A percentile compares a stretch with the other conserved stretches of the same genome.
Evolutionary conservation across 352 stramenopile genomes (phyloP).

Genomic region (Globisporangium echinulatum): DNA sequence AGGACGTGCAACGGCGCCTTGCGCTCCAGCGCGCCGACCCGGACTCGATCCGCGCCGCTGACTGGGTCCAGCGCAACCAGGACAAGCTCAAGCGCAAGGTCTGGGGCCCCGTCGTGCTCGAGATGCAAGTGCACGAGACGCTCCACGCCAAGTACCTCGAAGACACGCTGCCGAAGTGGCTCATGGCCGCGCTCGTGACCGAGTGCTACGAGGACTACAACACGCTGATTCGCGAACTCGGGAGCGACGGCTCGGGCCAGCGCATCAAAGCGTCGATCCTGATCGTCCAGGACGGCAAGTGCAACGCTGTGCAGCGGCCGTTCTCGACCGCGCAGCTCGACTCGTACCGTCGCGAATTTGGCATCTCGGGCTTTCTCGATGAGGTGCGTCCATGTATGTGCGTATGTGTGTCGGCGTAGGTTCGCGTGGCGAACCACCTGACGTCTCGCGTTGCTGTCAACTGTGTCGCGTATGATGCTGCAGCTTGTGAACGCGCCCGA

Average conservation of each 20-base stretch:
- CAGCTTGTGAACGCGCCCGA: conserved; percentile 76
- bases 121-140: conserved; percentile 78
- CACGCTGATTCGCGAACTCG: conserved; percentile 62
- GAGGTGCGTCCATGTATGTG: conserved; percentile 29
- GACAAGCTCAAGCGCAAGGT: conserved; percentile 66
- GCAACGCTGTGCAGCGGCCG: conserved; percentile 41
- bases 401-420: background rate
- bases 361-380: conserved; percentile 72
- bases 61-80: conserved; percentile 75
- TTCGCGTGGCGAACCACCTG: no score
- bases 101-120: conserved; percentile 74
- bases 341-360: conserved; percentile 39
- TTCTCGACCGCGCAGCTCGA: conserved; percentile 57
- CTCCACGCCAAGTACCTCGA: conserved; percentile 83
- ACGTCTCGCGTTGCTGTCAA: no score
- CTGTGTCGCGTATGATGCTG: no score
- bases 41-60: conserved; percentile 64
- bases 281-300: conserved; percentile 56
- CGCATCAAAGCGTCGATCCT: conserved; percentile 63
- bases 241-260: conserved; percentile 31
- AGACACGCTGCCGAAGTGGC: conserved; percentile 75
- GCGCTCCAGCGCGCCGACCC: conserved; percentile 52
- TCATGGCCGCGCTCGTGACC: conserved; percentile 63
- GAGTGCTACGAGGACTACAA: conserved; percentile 83
- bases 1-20: conserved; percentile 59